Percentiles rank a stretch among this genome's conserved stretches.
Evolutionary conservation across 768 basidiomycete genomes (phyloP).

Genomic region (Termitomyces titanicus): DNA sequence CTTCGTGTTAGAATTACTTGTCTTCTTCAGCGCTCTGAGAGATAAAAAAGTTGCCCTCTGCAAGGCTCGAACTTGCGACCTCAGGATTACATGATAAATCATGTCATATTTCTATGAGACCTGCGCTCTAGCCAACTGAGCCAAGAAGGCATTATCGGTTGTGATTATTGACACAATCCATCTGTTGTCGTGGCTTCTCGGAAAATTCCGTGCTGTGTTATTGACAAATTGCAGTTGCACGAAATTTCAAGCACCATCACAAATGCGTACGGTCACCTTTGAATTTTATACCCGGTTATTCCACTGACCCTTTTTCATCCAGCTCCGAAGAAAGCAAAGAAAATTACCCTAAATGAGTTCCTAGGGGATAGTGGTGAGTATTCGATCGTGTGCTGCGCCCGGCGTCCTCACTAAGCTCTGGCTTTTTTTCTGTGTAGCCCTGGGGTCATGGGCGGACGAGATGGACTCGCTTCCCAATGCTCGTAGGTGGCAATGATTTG

Average conservation of each 20-base stretch:
- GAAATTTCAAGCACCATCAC: conserved; percentile 15
- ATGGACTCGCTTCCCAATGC: conserved; percentile 92
- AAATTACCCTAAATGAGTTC: conserved; percentile 92
- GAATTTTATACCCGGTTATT: background rate
- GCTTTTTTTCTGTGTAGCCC: conserved; percentile 40
- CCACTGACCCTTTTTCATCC: background rate
- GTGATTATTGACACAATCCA: too few species aligned
- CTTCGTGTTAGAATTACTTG: too few species aligned
- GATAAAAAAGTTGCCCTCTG: conserved; percentile 33
- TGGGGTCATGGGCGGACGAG: conserved; percentile 98
- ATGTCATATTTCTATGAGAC: conserved; percentile 43
- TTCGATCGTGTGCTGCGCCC: conserved; percentile 14
- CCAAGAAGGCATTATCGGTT: conserved; percentile 23
- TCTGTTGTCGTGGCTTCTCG: background rate
- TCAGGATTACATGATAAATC: conserved; percentile 35
- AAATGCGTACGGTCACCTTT: conserved; percentile 15
- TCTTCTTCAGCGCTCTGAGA: too few species aligned
- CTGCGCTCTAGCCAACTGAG: conserved; percentile 56
- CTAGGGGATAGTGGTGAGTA: conserved; percentile 79
- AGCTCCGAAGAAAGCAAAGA: conserved; percentile 93
- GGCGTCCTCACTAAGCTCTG: conserved; percentile 8
- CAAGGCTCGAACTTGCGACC: conserved; percentile 55
- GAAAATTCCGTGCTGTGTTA: conserved; percentile 10
- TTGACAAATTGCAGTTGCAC: conserved; percentile 15
- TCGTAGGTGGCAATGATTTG: conserved; percentile 55